These are phyloP conservation scores for Venturia oleaginea DNA, from an alignment of 2,329 filamentous ascomycete genomes.

Conservation along the genomic window DNA sequence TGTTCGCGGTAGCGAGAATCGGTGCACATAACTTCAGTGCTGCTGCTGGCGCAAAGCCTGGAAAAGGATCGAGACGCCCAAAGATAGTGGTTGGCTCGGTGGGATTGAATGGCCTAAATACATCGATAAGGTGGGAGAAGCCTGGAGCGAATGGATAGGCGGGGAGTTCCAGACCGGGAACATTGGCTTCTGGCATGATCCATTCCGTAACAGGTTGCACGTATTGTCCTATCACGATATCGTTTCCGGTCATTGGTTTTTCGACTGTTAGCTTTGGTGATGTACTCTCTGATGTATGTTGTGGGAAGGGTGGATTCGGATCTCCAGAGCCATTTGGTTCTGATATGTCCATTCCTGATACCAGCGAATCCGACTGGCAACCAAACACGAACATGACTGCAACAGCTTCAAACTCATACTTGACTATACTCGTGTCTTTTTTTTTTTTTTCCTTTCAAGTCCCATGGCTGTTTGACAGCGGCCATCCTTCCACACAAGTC, in stretches of 20 bases:
- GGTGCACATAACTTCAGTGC: too few species aligned
- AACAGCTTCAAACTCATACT: too few species aligned
- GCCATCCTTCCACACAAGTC: too few species aligned
- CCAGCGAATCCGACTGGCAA: conserved; percentile 27
- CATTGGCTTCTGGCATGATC: conserved; percentile 35
- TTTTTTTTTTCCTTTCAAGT: too few species aligned
- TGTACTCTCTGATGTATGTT: conserved; percentile 35
- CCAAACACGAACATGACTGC: too few species aligned
- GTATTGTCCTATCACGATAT: conserved; percentile 34
- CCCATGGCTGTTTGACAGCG: too few species aligned
- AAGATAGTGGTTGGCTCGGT: conserved; percentile 24
- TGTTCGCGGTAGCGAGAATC: too few species aligned
- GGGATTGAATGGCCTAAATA: conserved; percentile 17
- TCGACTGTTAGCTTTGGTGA: conserved; percentile 28
- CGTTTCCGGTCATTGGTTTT: conserved; percentile 27
- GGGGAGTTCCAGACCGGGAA: conserved; percentile 29
- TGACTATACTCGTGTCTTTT: too few species aligned
- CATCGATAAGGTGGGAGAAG: conserved; percentile 28
- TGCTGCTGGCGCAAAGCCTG: conserved; percentile 23
- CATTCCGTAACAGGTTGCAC: conserved; percentile 34
- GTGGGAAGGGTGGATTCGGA: conserved; percentile 21
- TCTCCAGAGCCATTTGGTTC: conserved; percentile 34
- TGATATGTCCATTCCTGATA: conserved; percentile 23
- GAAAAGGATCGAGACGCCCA: conserved; percentile 32
- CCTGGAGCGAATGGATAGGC: conserved; percentile 23